Conservation (phyloP, 208 protist species). For the Wallacemonas sp. region DNA sequence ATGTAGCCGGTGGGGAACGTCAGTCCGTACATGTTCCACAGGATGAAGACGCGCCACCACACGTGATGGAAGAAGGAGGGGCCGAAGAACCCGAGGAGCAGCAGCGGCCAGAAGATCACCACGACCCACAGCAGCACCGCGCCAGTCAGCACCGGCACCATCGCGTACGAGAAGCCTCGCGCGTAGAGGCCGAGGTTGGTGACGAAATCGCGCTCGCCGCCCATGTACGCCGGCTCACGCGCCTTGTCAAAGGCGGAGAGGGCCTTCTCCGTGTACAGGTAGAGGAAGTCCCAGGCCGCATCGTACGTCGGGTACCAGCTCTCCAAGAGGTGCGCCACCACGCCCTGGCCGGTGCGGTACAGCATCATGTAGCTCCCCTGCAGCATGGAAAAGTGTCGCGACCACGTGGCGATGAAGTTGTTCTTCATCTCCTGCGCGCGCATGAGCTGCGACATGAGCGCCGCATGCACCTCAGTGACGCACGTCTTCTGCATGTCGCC, state of each 20-base stretch:
- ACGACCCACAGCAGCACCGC: slow-evolving; percentile 26
- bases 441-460: slow-evolving; percentile 13
- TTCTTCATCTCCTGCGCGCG: slow-evolving; percentile 10
- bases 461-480: slow-evolving; percentile 31
- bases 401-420: slow-evolving; percentile 24
- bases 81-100: slow-evolving; percentile 35
- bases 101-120: slow-evolving; percentile 36
- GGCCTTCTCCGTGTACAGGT: slow-evolving; percentile 14
- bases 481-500: slow-evolving; percentile 46
- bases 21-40: slow-evolving; percentile 60
- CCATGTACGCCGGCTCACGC: neutral
- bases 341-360: slow-evolving; percentile 26
- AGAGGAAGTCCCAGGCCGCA: slow-evolving; percentile 9
- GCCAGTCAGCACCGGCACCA: slow-evolving; percentile 37
- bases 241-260: slow-evolving; percentile 1
- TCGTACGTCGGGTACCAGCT: slow-evolving; percentile 29
- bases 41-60: slow-evolving; percentile 64
- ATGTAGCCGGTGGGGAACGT: slow-evolving; percentile 35
- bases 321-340: slow-evolving; percentile 29
- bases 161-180: slow-evolving; percentile 26
- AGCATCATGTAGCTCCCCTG: slow-evolving; percentile 26
- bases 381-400: slow-evolving; percentile 27
- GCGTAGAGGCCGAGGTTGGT: slow-evolving; percentile 18
- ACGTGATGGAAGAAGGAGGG: slow-evolving; percentile 59
- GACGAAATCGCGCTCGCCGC: neutral